Evolutionary conservation across 1,139 yeast species (phyloP), one percentile per base, ranked within the genome.

Genomic region (Starmera stellimalicola): DNA sequence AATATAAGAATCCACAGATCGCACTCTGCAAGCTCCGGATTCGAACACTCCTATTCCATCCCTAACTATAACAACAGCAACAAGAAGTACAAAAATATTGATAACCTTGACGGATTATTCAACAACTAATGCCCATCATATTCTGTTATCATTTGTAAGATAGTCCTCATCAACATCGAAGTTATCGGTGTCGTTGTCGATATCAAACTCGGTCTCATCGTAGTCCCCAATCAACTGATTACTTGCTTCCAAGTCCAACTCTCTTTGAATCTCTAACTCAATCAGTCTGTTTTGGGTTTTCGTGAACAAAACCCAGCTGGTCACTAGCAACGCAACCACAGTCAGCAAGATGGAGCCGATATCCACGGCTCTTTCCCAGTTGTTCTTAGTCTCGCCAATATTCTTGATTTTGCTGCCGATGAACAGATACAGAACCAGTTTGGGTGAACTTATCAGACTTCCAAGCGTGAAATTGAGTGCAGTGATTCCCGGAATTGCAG

Each of bases 351-450:
- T 73, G 33, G 93, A 74, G 3, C 77, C 27, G 1, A 79, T 38
- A 51, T 87, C 93, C 10, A 82, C 62, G 18, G 79, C 33, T 47
- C 71, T 73, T 5, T 80, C 62, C 3, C 68, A 52, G 3, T 64
- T 46, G 27, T 77, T 70, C 35, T 70, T 68, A 5, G 71, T 63
- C 36, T 73, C 73, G 1, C 94, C 93, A 36, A 91, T 60, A 34
- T 71, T 73, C 38, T 78, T 82, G 29, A 91, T 54, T 40, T 87
- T 74, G 34, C 76, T 70, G 4, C 97, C 98, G 31, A 87, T 73
- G 51, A 85, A 88, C 7, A 84, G 60, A 50, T 82, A 88, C 37
- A 85, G 65, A 25, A 84, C 54, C 40, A 83, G 61, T 53, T 91
- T 88, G 3, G 97, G 97, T 0, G 94, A 73, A 1, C 94, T 77